Evolutionary conservation across 2,329 filamentous ascomycete genomes (phyloP), one percentile per base, ranked within the genome.

Genomic region (Fusarium metavorans): DNA sequence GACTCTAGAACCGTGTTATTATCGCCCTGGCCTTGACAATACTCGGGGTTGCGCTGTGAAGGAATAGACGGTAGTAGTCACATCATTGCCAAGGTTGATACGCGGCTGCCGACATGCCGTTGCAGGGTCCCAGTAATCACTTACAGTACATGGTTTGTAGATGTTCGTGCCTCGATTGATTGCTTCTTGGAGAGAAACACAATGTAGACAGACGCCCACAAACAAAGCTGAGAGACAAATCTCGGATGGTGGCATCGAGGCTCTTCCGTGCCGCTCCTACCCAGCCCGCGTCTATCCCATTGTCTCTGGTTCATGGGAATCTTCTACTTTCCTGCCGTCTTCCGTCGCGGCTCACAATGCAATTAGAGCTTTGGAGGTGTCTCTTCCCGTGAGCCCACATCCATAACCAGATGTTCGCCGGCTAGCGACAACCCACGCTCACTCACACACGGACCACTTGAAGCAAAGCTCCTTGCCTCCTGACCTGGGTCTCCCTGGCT

Each of bases 391-490:
- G 41, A 63, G 62, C 56, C 45, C 58, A 61, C 58, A 61, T 50
- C 41, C 13, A 25, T 45, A 25, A 64, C 32, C 37, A 57, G 48
- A 67, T 50, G 41, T 70, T 70, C 41, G 23, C 23, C 63, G 48
- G 59, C 59, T 62, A 56, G 54, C 60, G 59, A 45, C 59, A 52
- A 66, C 62, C 62, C 66, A 41, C 54, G 39, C 48, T 50, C 64
- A 61, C 60, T 61, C 62, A 66, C 64, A 72, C 68, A 54, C n/a
- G 43, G 57, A 41, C 68, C 64, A 74, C 64, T 39, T 39, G 25
- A 57, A 45, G 34, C 11, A 69, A 69, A 66, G 54, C 59, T 67
- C 57, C 75, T 75, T 70, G 72, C 71, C 77, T 67, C 76, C 77
- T 79, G 77, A 77, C 74, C 25, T 57, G 77, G 25, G 59, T 64